Evolutionary conservation across 208 protist species (phyloP).

Genomic region (Leishmania tropica): DNA sequence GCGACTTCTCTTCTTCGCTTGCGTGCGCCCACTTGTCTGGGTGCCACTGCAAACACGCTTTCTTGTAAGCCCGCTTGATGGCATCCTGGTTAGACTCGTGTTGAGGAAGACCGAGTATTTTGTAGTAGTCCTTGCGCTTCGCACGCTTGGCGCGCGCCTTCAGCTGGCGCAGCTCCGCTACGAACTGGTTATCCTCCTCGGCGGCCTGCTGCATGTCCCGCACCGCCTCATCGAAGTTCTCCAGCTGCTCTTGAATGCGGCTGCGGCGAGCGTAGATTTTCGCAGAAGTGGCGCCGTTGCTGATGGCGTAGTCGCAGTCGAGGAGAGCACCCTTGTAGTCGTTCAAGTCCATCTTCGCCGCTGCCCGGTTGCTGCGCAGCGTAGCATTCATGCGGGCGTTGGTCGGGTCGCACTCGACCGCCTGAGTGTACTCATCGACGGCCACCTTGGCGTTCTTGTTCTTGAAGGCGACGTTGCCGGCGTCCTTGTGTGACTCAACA

Average conservation of each 20-base stretch:
- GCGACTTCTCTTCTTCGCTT: slow-evolving; percentile 65
- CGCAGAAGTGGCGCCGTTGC: slow-evolving; percentile 74
- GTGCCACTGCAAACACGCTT: slow-evolving; percentile 89
- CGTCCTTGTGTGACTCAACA: slow-evolving; percentile 75
- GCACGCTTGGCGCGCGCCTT: slow-evolving; percentile 64
- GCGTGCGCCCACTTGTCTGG: slow-evolving; percentile 92
- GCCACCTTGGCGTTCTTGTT: slow-evolving; percentile 70
- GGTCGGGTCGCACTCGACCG: slow-evolving; percentile 75
- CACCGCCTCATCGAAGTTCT: slow-evolving; percentile 87
- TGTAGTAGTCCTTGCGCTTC: slow-evolving; percentile 93
- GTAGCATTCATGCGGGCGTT: slow-evolving; percentile 78
- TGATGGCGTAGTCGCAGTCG: slow-evolving; percentile 93
- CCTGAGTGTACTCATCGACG: slow-evolving; percentile 72
- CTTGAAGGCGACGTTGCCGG: slow-evolving; percentile 87
- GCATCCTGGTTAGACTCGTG: slow-evolving; percentile 67
- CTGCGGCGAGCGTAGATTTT: slow-evolving; percentile 91
- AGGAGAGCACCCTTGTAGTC: slow-evolving; percentile 86
- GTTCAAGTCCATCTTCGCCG: slow-evolving; percentile 84
- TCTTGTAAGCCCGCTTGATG: slow-evolving; percentile 89
- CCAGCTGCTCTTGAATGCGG: slow-evolving; percentile 78
- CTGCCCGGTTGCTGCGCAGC: slow-evolving; percentile 90
- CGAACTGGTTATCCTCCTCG: slow-evolving; percentile 67
- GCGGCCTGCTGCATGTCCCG: slow-evolving; percentile 87
- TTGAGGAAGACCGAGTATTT: slow-evolving; percentile 74
- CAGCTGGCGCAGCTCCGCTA: slow-evolving; percentile 58